Base-by-base conservation (phyloP, 2,329 filamentous ascomycete genomes). In the Beauveria medogensis region DNA sequence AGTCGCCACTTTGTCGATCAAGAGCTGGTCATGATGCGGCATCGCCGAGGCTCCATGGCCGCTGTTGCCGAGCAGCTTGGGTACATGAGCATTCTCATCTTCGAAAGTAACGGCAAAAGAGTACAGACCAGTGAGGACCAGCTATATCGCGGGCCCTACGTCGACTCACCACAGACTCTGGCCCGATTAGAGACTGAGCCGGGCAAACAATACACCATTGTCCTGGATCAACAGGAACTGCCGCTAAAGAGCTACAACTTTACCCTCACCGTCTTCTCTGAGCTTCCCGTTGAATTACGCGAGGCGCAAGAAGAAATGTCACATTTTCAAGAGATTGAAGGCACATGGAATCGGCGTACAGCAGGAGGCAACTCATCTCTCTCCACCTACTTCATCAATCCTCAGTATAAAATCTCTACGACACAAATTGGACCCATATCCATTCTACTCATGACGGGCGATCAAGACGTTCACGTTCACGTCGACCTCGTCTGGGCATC, bases 131-230 rank as follows among this genome's bases (percentile, higher is more conserved):
- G 85, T 58, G 90, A 93, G 60, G 84, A 85, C 7, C 83, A 86
- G 26, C 72, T 90, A 0, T 85, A 90, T 67, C 85, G 88, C 41
- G 89, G 89, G 0, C 90, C 91, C n/a, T 96, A 91, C 64, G 91
- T 97, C 40, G 93, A 97, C 73, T 95, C 92, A 2, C 92, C 92
- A 1, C 95, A 97, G 72, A 96, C 90, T 0, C 83, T 99, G 8
- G 84, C 95, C 50, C 87, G 89, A 62, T 81, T 96, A 3, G 65
- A 71, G 12, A 66, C 71, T 5, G 66, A 66, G 37, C 74, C 77
- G 4, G 71, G 70, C n/a, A 76, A 72, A 51, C 67, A 69, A 4
- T 82, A 82, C 65, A 83, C 80, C 1, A 77, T 90, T 5, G 90
- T 92, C 8, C 79, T 92, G 30, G 88, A 91, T 18, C 89, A 95